Percentiles rank a stretch among this genome's conserved stretches.
Evolutionary conservation across 495 filamentous ascomycete genomes (phyloP).

Genomic region (Penicillium coffeae): DNA sequence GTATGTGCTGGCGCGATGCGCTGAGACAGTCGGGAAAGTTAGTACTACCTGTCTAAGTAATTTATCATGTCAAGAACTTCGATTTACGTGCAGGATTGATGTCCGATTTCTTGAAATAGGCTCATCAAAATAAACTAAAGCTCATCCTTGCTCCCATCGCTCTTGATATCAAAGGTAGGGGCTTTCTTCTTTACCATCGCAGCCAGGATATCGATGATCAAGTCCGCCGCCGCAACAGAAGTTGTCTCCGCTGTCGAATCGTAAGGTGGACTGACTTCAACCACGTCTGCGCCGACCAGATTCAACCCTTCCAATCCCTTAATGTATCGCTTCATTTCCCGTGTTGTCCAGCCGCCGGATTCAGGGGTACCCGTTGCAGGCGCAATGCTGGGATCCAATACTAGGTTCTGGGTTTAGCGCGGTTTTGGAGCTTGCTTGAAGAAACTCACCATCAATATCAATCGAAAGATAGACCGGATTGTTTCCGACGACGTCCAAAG

Average conservation of each 20-base stretch:
- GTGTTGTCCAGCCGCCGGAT: conserved; percentile 29
- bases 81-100: too few relatives aligned
- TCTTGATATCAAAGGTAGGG: background rate
- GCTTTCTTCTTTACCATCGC: conserved; percentile 20
- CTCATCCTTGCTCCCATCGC: conserved; percentile 8
- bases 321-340: conserved; percentile 24
- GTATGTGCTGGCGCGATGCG: conserved; percentile 4
- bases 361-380: conserved; percentile 30
- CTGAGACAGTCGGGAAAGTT: conserved; percentile 2
- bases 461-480: conserved; percentile 25
- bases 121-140: conserved; percentile 6
- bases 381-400: conserved; percentile 25
- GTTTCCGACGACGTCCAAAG: conserved; percentile 11
- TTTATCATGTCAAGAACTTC: too few relatives aligned
- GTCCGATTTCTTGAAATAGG: too few relatives aligned
- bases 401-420: too few relatives aligned
- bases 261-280: conserved; percentile 50
- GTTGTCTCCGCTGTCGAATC: conserved; percentile 47
- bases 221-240: conserved; percentile 43
- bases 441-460: conserved; percentile 25
- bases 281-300: conserved; percentile 28
- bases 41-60: conserved; percentile 1
- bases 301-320: conserved; percentile 26
- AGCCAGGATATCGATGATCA: conserved; percentile 26
- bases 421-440: too few relatives aligned